Evolutionary conservation across 495 filamentous ascomycete genomes (phyloP), one percentile per base, ranked within the genome.

Genomic region (Neurospora sp.): DNA sequence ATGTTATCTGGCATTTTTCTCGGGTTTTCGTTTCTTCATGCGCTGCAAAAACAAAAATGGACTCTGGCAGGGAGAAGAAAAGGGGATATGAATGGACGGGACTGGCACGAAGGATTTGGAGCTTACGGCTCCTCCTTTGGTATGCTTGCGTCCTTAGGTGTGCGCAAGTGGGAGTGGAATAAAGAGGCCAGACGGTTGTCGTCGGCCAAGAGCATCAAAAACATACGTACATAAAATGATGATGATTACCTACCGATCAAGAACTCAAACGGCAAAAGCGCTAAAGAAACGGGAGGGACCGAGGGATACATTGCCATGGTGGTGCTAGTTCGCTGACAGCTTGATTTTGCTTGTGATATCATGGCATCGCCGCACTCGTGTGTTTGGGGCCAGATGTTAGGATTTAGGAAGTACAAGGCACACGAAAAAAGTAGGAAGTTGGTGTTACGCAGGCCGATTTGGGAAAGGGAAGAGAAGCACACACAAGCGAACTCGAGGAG

Each of bases 301-400:
- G 37, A 71, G 16, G 27, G 42, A 37, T 0, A 71, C 8, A 71
- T 20, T 35, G 27, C 70, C 22, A 45, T 71, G 40, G 70, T 37
- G 70, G 39, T 37, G 27, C 22, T n/a, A 47, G 39, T 45, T 27
- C 40, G 39, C 20, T 42, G 8, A 59, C 47, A 59, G 12, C 37
- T 39, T 73, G 69, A 73, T 73, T 73, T 71, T 39, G 72, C 72
- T 73, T 73, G 69, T 73, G 31, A 61, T 71, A 70, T 59, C 61
- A 59, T 39, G 31, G 72, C 72, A 73, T 71, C 44, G 35, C 31
- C 27, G 47, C 47, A 59, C 20, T 59, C 47, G 47, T 59, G 47
- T 27, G 47, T 14, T 59, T 31, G 47, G 10, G 47, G 47, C 47
- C 53, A 61, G 22, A 61, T 61, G 53, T 61, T 16, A 16, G 22